Base-by-base conservation (phyloP, 2,329 filamentous ascomycete genomes). In the Alternaria incomplexa region DNA sequence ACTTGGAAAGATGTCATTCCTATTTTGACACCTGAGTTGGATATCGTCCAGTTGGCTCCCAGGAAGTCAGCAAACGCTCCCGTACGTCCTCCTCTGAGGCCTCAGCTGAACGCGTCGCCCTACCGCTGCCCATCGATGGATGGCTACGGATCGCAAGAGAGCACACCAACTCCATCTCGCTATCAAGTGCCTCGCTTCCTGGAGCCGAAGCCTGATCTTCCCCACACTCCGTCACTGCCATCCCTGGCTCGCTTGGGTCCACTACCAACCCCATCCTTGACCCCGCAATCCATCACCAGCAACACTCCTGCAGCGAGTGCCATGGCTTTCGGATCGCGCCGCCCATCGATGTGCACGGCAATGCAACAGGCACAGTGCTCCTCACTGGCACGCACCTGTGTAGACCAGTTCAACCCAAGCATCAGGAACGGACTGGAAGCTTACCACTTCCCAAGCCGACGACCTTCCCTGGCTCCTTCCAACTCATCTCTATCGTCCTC, bases 281-380 rank as follows among this genome's bases (percentile, higher is more conserved):
- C 88, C 47, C 88, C 88, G 40, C 85, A 87, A 66, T 82, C 85
- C 50, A 79, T 80, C 63, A 79, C 81, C 70, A 83, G 82, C 67
- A 83, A 78, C 79, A 87, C 86, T 86, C 87, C 88, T 88, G 87
- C 87, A 79, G 87, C 80, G 87, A 85, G 86, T 86, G 81, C 79
- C 71, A 79, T 81, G 69, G 80, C 81, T 64, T 81, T 81, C 59
- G 77, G 79, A 65, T 81, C 83, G 62, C 83, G 85, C 62, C 82
- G 85, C 61, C 83, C 87, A 46, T 88, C 87, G 43, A 87, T 89
- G 79, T 84, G 84, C 77, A 81, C 83, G 56, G 86, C 86, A 60
- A 87, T 89, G 85, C 83, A 84, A 62, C 83, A 87, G 73, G 85
- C 83, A 59, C 85, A 88, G 73, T 86, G 81, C 68, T 81, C 82